Conservation (phyloP, 2,329 filamentous ascomycete genomes). For the Hawksworthiomyces lignivorus region DNA sequence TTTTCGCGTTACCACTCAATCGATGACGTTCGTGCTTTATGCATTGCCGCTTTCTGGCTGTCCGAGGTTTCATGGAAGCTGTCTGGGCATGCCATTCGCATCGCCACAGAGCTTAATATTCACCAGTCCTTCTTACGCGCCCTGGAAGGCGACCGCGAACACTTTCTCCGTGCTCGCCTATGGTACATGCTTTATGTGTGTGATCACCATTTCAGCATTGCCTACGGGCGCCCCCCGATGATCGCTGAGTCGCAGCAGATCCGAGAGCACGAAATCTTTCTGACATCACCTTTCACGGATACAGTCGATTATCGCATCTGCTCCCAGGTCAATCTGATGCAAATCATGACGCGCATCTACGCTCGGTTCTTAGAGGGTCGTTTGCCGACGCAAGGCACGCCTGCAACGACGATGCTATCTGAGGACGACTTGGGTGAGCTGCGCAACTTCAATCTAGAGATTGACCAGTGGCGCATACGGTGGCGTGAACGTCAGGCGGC, state of each 20-base stretch:
- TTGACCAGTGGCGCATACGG: slow-evolving; percentile 33
- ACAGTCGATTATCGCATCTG: slow-evolving; percentile 16
- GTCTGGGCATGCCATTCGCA: slow-evolving; percentile 49
- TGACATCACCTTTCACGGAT: slow-evolving; percentile 17
- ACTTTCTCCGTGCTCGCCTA: slow-evolving; percentile 46
- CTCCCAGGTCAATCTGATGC: slow-evolving; percentile 17
- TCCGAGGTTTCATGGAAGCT: slow-evolving; percentile 55
- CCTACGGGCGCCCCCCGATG: slow-evolving; percentile 24
- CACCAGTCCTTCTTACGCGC: slow-evolving; percentile 45
- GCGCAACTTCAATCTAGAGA: slow-evolving; percentile 31
- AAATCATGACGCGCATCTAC: slow-evolving; percentile 17
- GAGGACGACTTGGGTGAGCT: slow-evolving; percentile 27
- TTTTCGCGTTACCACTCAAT: slow-evolving; percentile 49
- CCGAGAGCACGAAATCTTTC: slow-evolving; percentile 21
- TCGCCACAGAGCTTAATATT: slow-evolving; percentile 47
- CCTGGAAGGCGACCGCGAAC: slow-evolving; percentile 36
- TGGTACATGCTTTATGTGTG: slow-evolving; percentile 42
- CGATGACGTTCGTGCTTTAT: slow-evolving; percentile 52
- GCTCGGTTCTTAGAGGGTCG: slow-evolving; percentile 14
- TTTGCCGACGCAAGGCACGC: not conserved
- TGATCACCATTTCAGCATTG: slow-evolving; percentile 26
- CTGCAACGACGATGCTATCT: slow-evolving; percentile 3
- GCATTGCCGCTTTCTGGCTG: slow-evolving; percentile 56
- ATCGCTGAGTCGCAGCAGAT: slow-evolving; percentile 16
- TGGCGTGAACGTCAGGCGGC: slow-evolving; percentile 24